Evolutionary conservation across 2,329 filamentous ascomycete species (phyloP).

Genomic region (Diaporthe australafricana): DNA sequence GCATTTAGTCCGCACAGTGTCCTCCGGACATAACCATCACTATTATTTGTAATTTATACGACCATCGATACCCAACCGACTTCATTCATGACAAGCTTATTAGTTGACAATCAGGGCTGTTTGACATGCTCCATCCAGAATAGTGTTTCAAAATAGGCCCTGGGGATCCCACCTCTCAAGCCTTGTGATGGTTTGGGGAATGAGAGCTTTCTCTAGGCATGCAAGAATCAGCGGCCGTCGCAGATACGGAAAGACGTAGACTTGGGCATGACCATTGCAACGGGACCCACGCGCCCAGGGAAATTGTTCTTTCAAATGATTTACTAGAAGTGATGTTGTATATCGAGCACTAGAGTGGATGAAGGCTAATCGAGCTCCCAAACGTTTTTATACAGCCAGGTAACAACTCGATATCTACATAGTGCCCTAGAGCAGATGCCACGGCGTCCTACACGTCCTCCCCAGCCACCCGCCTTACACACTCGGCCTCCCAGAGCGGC

Average conservation of each 20-base stretch:
- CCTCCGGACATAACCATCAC: background rate
- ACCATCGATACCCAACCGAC: background rate
- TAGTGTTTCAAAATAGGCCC: background rate
- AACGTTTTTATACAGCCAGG: background rate
- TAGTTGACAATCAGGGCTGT: too few species aligned
- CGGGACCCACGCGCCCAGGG: too few species aligned
- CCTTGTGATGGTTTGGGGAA: too few species aligned
- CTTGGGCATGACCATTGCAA: too few species aligned
- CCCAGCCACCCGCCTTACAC: conserved; percentile 5
- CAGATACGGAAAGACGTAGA: too few species aligned
- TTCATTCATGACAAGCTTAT: too few species aligned
- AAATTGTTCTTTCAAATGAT: too few species aligned
- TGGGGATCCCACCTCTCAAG: too few species aligned
- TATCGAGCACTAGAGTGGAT: background rate
- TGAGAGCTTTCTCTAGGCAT: too few species aligned
- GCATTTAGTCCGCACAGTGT: background rate
- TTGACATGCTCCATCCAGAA: background rate
- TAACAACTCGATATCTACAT: background rate
- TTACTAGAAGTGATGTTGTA: background rate
- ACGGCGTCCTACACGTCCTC: background rate
- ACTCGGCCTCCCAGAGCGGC: background rate
- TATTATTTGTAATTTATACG: background rate
- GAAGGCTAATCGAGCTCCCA: background rate
- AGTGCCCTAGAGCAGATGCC: background rate
- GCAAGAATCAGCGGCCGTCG: too few species aligned